These are phyloP conservation scores for Musa troglodytarum DNA, from an alignment of 176 grass and related monocot species.

Conservation along the genomic window DNA sequence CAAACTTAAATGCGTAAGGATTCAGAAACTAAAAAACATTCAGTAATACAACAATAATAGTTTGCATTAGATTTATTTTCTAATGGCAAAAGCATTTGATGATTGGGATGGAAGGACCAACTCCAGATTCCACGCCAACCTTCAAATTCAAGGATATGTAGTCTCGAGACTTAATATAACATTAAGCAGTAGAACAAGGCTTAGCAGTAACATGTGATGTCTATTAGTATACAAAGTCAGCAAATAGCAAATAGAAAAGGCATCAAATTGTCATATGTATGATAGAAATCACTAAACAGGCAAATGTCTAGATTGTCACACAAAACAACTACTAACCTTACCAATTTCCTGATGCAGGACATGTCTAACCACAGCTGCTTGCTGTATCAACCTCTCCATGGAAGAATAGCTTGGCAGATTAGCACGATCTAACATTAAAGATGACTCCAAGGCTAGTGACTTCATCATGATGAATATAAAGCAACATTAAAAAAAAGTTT, in stretches of 20 bases:
- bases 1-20: constrained; percentile 33
- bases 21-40: neutral
- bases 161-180: neutral
- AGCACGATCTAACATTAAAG: constrained; percentile 44
- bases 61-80: neutral
- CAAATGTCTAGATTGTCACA: neutral
- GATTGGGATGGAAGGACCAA: neutral
- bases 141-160: neutral
- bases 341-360: constrained; percentile 68
- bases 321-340: constrained; percentile 43
- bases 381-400: constrained; percentile 84
- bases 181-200: neutral
- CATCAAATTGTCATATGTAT: too few relatives aligned
- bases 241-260: neutral
- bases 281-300: neutral
- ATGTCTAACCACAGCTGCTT: constrained; percentile 54
- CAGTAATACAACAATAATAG: neutral
- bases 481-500: neutral
- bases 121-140: too few relatives aligned
- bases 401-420: constrained; percentile 83
- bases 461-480: constrained; percentile 11
- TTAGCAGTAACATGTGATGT: neutral
- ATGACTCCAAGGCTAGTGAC: neutral
- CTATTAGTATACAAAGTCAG: too few relatives aligned
- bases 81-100: neutral